These are phyloP conservation scores for Colletotrichum coccodes DNA, from an alignment of 2,329 filamentous ascomycete genomes.

Conservation along the genomic window DNA sequence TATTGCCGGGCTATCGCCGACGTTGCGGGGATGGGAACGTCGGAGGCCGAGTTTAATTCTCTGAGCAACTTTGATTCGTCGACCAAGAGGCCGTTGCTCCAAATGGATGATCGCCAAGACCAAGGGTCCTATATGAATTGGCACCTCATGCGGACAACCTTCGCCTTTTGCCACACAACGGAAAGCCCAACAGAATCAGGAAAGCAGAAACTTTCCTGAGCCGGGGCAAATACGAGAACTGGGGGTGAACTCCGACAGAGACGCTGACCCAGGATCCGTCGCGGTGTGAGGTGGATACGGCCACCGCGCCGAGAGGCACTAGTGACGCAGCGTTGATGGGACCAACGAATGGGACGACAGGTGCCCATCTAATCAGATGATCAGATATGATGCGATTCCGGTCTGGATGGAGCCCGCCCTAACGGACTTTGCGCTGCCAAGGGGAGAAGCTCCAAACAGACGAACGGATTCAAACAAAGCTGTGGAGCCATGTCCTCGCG, in stretches of 20 bases:
- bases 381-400: slow-evolving; percentile 33
- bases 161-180: neutral
- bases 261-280: neutral
- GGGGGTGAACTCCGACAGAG: neutral
- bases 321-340: slow-evolving; percentile 19
- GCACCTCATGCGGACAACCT: neutral
- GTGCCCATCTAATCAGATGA: slow-evolving; percentile 36
- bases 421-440: neutral
- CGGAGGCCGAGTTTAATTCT: slow-evolving; percentile 10
- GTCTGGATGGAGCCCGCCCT: slow-evolving; percentile 11
- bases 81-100: neutral
- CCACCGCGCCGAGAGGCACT: slow-evolving; percentile 22
- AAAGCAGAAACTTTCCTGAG: neutral
- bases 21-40: neutral
- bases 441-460: too few species aligned
- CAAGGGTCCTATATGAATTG: neutral
- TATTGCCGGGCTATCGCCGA: slow-evolving; percentile 17
- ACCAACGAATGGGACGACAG: slow-evolving; percentile 12
- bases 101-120: slow-evolving; percentile 19
- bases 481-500: neutral
- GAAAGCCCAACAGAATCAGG: neutral
- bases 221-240: slow-evolving; percentile 16
- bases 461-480: too few species aligned
- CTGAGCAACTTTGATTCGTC: neutral
- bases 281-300: neutral